Percentiles rank a stretch among this genome's conserved stretches.
Evolutionary conservation across 2,329 filamentous ascomycete species (phyloP).

Genomic region (Anthostomella pinea): DNA sequence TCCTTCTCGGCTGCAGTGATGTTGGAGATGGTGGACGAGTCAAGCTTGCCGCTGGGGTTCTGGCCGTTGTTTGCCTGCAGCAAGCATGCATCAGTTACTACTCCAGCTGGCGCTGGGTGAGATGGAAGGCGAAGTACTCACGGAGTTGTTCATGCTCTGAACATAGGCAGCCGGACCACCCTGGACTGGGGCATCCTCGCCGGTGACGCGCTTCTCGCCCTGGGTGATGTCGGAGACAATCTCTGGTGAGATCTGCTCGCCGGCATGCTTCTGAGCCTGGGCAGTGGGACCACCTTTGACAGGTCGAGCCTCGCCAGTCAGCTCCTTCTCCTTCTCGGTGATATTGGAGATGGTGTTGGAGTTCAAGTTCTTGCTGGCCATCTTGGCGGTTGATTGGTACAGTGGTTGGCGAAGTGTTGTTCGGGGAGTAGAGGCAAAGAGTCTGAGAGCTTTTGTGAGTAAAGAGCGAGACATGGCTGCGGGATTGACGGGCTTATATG

Average conservation of each 20-base stretch:
- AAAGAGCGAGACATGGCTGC: slow-evolving; percentile 18
- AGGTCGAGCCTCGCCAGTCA: slow-evolving; percentile 36
- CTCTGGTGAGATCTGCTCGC: slow-evolving; percentile 27
- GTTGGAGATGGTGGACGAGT: slow-evolving; percentile 34
- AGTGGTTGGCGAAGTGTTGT: slow-evolving; percentile 3
- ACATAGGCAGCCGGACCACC: slow-evolving; percentile 36
- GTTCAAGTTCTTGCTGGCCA: slow-evolving; percentile 18
- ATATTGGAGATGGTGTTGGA: slow-evolving; percentile 37
- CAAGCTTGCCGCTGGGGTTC: slow-evolving; percentile 20
- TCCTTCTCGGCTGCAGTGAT: slow-evolving; percentile 39
- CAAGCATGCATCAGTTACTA: too few species aligned
- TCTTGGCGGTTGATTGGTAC: slow-evolving; percentile 10
- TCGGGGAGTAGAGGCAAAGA: slow-evolving; percentile 2
- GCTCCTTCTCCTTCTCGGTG: slow-evolving; percentile 37
- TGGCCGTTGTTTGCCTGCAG: slow-evolving; percentile 1
- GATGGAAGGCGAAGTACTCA: slow-evolving; percentile 1
- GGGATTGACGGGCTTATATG: too few species aligned
- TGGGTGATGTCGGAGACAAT: slow-evolving; percentile 38
- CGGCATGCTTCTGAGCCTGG: slow-evolving; percentile 36
- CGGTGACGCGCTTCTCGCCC: slow-evolving; percentile 38
- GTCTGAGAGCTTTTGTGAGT: slow-evolving; percentile 10
- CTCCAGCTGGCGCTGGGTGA: too few species aligned
- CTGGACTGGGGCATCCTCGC: slow-evolving; percentile 24
- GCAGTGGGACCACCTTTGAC: slow-evolving; percentile 38
- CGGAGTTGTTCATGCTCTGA: slow-evolving; percentile 25